Percentiles rank a stretch among this genome's conserved stretches.
These are phyloP conservation scores for Aspergillus uvarum DNA, from an alignment of 2,329 filamentous ascomycete genomes.

Conservation along the genomic window DNA sequence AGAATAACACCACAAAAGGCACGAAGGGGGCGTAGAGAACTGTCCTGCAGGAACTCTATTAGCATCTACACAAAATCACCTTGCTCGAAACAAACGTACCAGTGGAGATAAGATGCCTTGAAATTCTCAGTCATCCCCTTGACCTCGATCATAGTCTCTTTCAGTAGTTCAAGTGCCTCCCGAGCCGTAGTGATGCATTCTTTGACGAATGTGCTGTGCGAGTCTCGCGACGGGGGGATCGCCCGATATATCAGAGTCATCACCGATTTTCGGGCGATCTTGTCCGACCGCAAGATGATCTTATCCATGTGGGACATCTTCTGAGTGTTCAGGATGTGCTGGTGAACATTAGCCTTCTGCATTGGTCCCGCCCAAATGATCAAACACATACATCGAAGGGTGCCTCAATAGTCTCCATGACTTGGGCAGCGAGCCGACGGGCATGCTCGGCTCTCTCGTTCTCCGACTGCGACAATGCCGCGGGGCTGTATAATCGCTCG, in stretches of 20 bases:
- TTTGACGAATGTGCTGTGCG: slow-evolving; percentile 32
- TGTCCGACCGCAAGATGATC: slow-evolving; percentile 32
- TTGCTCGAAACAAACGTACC: slow-evolving; percentile 23
- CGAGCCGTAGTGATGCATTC: slow-evolving; percentile 42
- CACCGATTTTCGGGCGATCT: slow-evolving; percentile 38
- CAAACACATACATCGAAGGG: slow-evolving; percentile 30
- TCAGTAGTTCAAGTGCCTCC: slow-evolving; percentile 35
- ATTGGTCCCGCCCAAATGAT: not conserved
- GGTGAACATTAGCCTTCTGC: not conserved
- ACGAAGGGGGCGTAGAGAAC: slow-evolving; percentile 49
- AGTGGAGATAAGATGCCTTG: slow-evolving; percentile 39
- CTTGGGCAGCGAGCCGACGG: slow-evolving; percentile 28
- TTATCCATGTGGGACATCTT: slow-evolving; percentile 28
- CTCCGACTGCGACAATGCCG: slow-evolving; percentile 29
- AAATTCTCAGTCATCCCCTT: slow-evolving; percentile 27
- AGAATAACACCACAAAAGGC: slow-evolving; percentile 52
- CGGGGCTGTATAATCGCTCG: slow-evolving; percentile 53
- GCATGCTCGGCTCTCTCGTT: slow-evolving; percentile 30
- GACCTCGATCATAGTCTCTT: slow-evolving; percentile 29
- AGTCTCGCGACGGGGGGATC: slow-evolving; percentile 33
- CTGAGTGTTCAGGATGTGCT: slow-evolving; percentile 13
- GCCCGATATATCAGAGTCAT: slow-evolving; percentile 43
- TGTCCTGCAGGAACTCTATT: slow-evolving; percentile 25
- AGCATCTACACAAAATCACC: not conserved
- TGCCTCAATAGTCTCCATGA: slow-evolving; percentile 29